Evolutionary conservation across 768 basidiomycete species (phyloP).

Genomic region (Lentinula sp.): DNA sequence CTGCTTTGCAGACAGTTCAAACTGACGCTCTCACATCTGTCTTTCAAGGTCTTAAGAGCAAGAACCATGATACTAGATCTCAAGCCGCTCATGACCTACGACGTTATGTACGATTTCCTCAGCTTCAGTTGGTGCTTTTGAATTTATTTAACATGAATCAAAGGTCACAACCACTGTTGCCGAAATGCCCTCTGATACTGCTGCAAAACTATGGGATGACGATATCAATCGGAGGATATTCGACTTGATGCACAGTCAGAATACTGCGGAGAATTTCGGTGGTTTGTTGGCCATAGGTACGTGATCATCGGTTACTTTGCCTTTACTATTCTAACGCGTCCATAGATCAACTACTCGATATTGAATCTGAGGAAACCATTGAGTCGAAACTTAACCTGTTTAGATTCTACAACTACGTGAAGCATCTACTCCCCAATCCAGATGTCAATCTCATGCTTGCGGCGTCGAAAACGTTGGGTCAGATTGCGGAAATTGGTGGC

Average conservation of each 20-base stretch:
- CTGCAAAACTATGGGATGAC: constrained; percentile 81
- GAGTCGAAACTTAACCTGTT: constrained; percentile 78
- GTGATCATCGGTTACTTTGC: constrained; percentile 13
- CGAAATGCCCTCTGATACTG: constrained; percentile 78
- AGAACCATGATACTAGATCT: constrained; percentile 55
- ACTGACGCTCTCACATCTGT: constrained; percentile 59
- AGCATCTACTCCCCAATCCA: constrained; percentile 82
- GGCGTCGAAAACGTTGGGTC: constrained; percentile 87
- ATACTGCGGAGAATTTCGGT: constrained; percentile 74
- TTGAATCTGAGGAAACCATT: constrained; percentile 74
- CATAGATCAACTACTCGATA: constrained; percentile 69
- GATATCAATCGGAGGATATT: constrained; percentile 75
- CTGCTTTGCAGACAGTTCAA: constrained; percentile 49
- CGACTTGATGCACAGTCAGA: constrained; percentile 78
- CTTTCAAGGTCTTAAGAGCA: constrained; percentile 60
- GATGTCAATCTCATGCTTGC: constrained; percentile 93
- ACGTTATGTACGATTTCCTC: constrained; percentile 53
- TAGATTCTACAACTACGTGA: constrained; percentile 89
- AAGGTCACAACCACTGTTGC: constrained; percentile 70
- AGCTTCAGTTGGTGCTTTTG: constrained; percentile 2
- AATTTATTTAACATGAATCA: constrained; percentile 9
- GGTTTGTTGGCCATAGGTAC: constrained; percentile 84
- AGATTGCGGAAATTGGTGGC: constrained; percentile 80
- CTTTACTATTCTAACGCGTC: constrained; percentile 7
- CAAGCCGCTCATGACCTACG: constrained; percentile 69